Evolutionary conservation across 352 stramenopile genomes (phyloP).

Genomic region (Pythium aphanidermatum): DNA sequence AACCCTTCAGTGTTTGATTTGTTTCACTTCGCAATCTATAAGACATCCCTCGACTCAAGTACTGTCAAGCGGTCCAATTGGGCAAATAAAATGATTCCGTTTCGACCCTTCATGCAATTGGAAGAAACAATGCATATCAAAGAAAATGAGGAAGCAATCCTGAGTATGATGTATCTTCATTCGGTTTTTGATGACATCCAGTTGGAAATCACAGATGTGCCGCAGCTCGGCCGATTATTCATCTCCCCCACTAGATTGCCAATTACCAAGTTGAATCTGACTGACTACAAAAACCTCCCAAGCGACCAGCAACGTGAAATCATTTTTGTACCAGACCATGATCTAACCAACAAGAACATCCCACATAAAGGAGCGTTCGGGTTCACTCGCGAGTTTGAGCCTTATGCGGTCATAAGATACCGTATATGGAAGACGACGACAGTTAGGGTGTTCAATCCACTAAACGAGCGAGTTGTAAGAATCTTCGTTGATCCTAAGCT

Average conservation of each 20-base stretch:
- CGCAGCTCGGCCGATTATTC: slow-evolving; percentile 43
- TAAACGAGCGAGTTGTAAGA: slow-evolving; percentile 25
- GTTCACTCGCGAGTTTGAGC: not conserved
- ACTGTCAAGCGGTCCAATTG: not conserved
- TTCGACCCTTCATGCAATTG: slow-evolving; percentile 30
- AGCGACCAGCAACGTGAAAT: slow-evolving; percentile 42
- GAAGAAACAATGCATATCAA: slow-evolving; percentile 27
- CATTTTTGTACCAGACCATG: slow-evolving; percentile 35
- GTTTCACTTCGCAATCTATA: slow-evolving; percentile 70
- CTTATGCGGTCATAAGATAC: slow-evolving; percentile 14
- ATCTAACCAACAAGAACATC: slow-evolving; percentile 48
- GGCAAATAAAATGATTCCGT: slow-evolving; percentile 25
- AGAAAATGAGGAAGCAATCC: slow-evolving; percentile 36
- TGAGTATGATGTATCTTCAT: slow-evolving; percentile 50
- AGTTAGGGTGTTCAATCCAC: slow-evolving; percentile 23
- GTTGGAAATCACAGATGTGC: slow-evolving; percentile 40
- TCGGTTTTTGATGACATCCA: slow-evolving; percentile 57
- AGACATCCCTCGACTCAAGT: slow-evolving; percentile 11
- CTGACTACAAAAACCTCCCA: slow-evolving; percentile 34
- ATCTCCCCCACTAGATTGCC: slow-evolving; percentile 40
- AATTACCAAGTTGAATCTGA: slow-evolving; percentile 30
- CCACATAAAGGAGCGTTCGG: slow-evolving; percentile 3
- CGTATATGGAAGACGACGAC: slow-evolving; percentile 26
- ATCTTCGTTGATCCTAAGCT: slow-evolving; percentile 55
- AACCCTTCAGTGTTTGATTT: slow-evolving; percentile 52